Evolutionary conservation across 441 rosid species (phyloP), one percentile per base, ranked within the genome.

Genomic region (Adansonia grandidieri): DNA sequence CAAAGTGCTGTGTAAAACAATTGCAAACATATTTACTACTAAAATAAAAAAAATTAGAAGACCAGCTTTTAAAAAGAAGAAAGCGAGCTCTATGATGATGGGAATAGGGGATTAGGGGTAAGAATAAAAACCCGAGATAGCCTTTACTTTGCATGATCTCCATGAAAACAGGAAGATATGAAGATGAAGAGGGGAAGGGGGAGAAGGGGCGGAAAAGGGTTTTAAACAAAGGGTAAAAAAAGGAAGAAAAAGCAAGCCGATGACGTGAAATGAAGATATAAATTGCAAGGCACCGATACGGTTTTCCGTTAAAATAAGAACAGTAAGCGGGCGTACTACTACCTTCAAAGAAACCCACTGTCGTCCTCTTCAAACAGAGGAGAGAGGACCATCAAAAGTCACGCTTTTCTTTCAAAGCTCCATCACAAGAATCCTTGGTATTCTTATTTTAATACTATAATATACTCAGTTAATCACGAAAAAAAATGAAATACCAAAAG

Each of bases 221-320:
- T 58, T 58, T 20, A 22, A 20, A 48, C 3, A 10, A 48, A 14
- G 53, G 53, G 13, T 3, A 9, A 51, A 32, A 51, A 24, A 9
- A 13, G 13, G 11, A 14, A 71, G 54, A 14, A 58, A 9, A 20
- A 0, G 22, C 5, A 47, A 45, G 73, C 72, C 32, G 1, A 20
- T 44, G 13, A 58, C 50, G 70, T 62, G 19, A 74, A 47, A 28
- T 66, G 62, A n/a, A 67, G 20, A 76, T 40, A 60, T 37, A 65
- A 78, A n/a, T 11, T 79, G 71, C 57, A 62, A 64, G 62, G n/a
- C 9, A 66, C 70, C 66, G 68, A 19, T 54, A 45, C 74, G 70
- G 83, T 83, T 82, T 80, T 85, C 86, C 77, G 89, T 86, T 86
- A 84, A 47, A 50, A 53, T 68, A 37, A 66, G 77, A 82, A 83